phyloP scores from a whole-genome alignment of 2,329 filamentous ascomycete species.

The Penicillium italicum region DNA sequence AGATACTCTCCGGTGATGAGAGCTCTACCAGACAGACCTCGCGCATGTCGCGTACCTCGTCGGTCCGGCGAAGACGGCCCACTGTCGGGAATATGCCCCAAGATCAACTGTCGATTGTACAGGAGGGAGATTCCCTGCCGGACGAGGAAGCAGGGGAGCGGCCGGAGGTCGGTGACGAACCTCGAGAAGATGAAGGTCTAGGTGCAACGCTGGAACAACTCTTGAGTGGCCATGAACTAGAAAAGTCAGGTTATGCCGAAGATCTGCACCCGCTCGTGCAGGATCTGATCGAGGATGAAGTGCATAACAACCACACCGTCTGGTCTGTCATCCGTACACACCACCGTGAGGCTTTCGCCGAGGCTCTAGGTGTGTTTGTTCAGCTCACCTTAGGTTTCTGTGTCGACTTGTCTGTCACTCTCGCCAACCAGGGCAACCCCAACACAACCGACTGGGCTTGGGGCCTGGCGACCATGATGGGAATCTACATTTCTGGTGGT shows the following conservation, averaged over 20 bases:
- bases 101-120: conserved; percentile 24
- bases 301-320: conserved; percentile 49
- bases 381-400: conserved; percentile 49
- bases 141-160: conserved; percentile 7
- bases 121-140: conserved; percentile 22
- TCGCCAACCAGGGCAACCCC: conserved; percentile 40
- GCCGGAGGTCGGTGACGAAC: conserved; percentile 18
- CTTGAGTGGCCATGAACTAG: conserved; percentile 17
- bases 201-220: conserved; percentile 11
- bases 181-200: conserved; percentile 16
- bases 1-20: conserved; percentile 29
- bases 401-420: conserved; percentile 47
- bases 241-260: conserved; percentile 38
- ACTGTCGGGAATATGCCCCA: conserved; percentile 15
- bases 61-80: conserved; percentile 18
- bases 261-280: conserved; percentile 46
- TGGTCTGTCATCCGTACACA: conserved; percentile 51
- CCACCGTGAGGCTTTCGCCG: conserved; percentile 53
- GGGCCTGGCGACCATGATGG: conserved; percentile 55
- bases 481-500: conserved; percentile 48
- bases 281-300: conserved; percentile 45
- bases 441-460: conserved; percentile 48
- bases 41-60: conserved; percentile 26
- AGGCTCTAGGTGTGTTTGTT: conserved; percentile 48
- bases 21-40: conserved; percentile 15